Percentiles rank a stretch among this genome's conserved stretches.
These are phyloP conservation scores for Sanghuangporus baumii DNA, from an alignment of 1,284 basidiomycete species.

Conservation along the genomic window DNA sequence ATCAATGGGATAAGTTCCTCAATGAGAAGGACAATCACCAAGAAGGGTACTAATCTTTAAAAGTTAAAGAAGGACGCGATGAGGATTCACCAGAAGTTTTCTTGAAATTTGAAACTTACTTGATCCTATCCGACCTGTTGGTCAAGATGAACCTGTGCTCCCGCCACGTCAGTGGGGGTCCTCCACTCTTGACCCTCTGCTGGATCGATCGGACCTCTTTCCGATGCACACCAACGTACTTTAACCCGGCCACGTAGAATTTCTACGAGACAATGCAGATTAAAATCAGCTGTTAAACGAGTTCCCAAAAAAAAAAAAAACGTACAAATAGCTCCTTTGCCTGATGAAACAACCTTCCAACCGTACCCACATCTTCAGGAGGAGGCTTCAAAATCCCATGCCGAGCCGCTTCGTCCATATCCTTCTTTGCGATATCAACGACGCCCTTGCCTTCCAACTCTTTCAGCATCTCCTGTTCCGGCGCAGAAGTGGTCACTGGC, in stretches of 20 bases:
- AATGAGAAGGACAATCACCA: constrained; percentile 67
- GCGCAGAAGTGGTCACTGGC: neutral
- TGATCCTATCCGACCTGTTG: constrained; percentile 58
- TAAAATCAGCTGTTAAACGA: constrained; percentile 47
- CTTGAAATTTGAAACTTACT: constrained; percentile 38
- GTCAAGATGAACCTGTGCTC: constrained; percentile 63
- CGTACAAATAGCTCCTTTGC: constrained; percentile 61
- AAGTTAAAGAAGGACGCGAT: constrained; percentile 18
- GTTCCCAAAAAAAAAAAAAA: constrained; percentile 1
- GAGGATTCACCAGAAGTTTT: neutral
- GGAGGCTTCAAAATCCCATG: constrained; percentile 65
- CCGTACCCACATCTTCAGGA: constrained; percentile 51
- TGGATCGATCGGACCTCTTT: constrained; percentile 48
- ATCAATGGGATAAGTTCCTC: constrained; percentile 83
- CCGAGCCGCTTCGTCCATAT: constrained; percentile 56
- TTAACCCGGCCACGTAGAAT: constrained; percentile 74
- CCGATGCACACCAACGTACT: constrained; percentile 58
- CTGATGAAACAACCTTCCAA: constrained; percentile 56
- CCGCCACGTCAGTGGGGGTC: constrained; percentile 51
- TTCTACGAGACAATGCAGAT: constrained; percentile 39
- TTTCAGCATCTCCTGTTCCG: constrained; percentile 12
- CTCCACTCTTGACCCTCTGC: constrained; percentile 48
- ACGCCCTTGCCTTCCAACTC: constrained; percentile 23
- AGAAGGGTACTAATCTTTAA: constrained; percentile 72
- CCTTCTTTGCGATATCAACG: constrained; percentile 49